Base-by-base conservation (phyloP, 345 rosid species). In the Noccaea bulbosa region DNA sequence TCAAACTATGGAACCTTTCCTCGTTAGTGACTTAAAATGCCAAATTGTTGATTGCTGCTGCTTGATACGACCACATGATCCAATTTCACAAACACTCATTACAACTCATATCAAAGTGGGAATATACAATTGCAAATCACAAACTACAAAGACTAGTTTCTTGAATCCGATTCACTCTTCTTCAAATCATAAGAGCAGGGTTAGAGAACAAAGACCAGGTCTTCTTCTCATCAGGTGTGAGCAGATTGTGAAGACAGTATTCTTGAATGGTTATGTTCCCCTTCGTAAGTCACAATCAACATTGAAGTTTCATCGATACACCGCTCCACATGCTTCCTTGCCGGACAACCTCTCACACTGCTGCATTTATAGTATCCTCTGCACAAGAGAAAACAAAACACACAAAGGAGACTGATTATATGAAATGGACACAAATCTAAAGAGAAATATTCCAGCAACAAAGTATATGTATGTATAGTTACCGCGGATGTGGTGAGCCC, bases 331-430 rank as follows among this genome's bases (percentile, higher is more conserved):
- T 87, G 96, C 82, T 90, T 90, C 81, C 91, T 86, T 33, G 96
- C 96, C 0, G 96, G 93, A 75, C 93, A 90, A 11, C 93, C 91
- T 82, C 93, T 83, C 64, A 87, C 66, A 53, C 84, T 84, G 80
- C 96, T 90, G 55, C 96, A 90, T 68, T 90, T 90, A 22, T 90
- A 90, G 76, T 90, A 90, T 73, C 93, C 96, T 75, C 96, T 90
- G 83, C 80, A 76, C 33, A 22, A 8, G 27, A 43, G 43, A 32
- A 5, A 46, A 37, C 30, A 27, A 27, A 27, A 27, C 4, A 27
- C 30, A 27, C 30, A 27, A 27, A 27, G 30, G 30, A 27, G 30
- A 27, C 3, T 27, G 30, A 37, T 3, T 12, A 44, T 34, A 68
- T 9, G 16, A 67, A 44, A 53, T 35, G 8, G 11, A 45, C 14